Evolutionary conservation across 78 protist species (phyloP).

Genomic region (Dictyostelium purpureum): DNA sequence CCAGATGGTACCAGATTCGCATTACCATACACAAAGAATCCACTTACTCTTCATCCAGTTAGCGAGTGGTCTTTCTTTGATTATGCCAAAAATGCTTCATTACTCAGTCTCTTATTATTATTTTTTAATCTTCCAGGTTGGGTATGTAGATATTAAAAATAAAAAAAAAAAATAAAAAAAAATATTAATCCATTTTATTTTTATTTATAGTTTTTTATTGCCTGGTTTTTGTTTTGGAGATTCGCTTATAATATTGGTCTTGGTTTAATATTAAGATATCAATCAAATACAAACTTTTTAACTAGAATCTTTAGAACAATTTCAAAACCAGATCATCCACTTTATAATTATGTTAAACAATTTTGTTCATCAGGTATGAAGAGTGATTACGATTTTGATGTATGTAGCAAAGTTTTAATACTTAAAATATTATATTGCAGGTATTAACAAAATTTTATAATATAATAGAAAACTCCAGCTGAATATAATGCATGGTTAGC

Average conservation of each 20-base stretch:
- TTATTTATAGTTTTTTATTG: slow-evolving; percentile 57
- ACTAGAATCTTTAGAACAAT: slow-evolving; percentile 9
- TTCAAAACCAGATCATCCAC: background rate
- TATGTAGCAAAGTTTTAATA: background rate
- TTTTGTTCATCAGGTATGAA: slow-evolving; percentile 73
- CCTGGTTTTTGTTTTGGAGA: slow-evolving; percentile 89
- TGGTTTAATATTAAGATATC: slow-evolving; percentile 81
- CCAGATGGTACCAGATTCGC: slow-evolving; percentile 68
- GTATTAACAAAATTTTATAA: too few species aligned
- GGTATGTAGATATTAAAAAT: slow-evolving; percentile 20
- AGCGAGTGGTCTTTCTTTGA: slow-evolving; percentile 61
- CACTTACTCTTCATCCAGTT: slow-evolving; percentile 71
- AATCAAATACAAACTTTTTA: slow-evolving; percentile 60
- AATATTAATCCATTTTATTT: background rate
- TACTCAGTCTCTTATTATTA: slow-evolving; percentile 45
- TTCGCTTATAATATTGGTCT: slow-evolving; percentile 88
- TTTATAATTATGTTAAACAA: background rate
- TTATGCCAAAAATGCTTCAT: slow-evolving; percentile 77
- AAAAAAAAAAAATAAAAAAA: background rate
- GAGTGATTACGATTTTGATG: slow-evolving; percentile 75
- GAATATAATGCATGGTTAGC: slow-evolving; percentile 91
- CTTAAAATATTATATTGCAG: background rate
- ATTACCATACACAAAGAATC: slow-evolving; percentile 74
- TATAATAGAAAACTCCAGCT: slow-evolving; percentile 71
- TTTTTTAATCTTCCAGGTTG: slow-evolving; percentile 76